Evolutionary conservation across 1,284 basidiomycete species (phyloP), one percentile per base, ranked within the genome.

Genomic region (Moesziomyces globuligerus): DNA sequence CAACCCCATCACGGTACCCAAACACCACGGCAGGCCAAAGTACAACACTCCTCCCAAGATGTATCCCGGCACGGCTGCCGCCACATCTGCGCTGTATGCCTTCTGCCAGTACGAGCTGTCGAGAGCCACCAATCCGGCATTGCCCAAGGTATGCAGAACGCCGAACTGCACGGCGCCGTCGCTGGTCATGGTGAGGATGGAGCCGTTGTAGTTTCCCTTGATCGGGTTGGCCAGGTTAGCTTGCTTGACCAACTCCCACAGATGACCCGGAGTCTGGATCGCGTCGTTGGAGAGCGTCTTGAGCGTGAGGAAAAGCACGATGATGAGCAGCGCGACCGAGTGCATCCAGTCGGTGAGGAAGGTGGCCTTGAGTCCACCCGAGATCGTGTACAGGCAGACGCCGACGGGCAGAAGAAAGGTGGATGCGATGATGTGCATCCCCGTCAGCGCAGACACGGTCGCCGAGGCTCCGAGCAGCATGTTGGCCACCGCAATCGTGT

Each of bases 161-260:
- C 75, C 76, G 34, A 80, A 80, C 38, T 75, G 67, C 17, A 79
- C 55, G 0, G 92, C 94, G 55, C 90, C 87, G 83, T 89, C 88
- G 11, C 89, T 91, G 26, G 91, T 88, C 86, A 97, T 90, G 6
- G 93, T 90, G 28, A 90, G 83, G 79, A 90, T 90, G 4, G 86
- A 86, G 1, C 89, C 89, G 21, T 85, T 83, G 0, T 87, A 87
- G 79, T 90, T 90, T 20, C 87, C 88, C 0, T 83, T 53, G 20
- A 89, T 86, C 0, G 56, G 60, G 37, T 75, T 69, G 20, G 10
- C 15, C 5, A 38, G 48, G 32, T 61, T 58, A 4, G 68, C 76
- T 13, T 32, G 23, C 34, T 42, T 51, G 17, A 78, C 55, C 2
- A 76, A 49, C 46, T 75, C 62, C 59, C 70, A 78, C 13, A 80